A percentile compares a stretch with the other conserved stretches of the same genome.
phyloP scores from a whole-genome alignment of 202 grass and related monocot species.

The Digitaria exilis region DNA sequence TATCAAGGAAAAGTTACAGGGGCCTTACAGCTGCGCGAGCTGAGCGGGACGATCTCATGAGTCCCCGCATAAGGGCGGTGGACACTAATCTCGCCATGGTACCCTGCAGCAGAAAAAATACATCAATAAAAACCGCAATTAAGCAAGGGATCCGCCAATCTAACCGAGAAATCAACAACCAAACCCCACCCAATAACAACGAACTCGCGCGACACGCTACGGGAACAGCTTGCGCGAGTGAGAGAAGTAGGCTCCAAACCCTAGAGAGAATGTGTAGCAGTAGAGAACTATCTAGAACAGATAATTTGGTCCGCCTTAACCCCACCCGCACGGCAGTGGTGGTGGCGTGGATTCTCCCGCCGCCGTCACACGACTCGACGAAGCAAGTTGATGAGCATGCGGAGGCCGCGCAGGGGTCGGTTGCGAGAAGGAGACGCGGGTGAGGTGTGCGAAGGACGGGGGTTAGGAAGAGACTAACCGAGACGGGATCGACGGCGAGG shows the following conservation, averaged over 20 bases:
- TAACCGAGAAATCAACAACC: constrained; percentile 5
- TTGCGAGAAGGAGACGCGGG: background rate
- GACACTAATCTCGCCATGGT: constrained; percentile 53
- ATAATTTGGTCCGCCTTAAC: background rate
- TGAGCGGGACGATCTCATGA: constrained; percentile 40
- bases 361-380: background rate
- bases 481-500: background rate
- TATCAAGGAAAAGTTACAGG: background rate
- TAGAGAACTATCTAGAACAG: background rate
- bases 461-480: background rate
- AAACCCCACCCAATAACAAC: background rate
- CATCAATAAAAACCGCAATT: background rate
- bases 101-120: background rate
- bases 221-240: background rate
- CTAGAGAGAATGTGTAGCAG: background rate
- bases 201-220: background rate
- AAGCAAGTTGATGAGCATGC: background rate
- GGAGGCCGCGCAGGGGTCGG: background rate
- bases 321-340: background rate
- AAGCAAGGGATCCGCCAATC: background rate
- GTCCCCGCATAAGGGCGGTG: constrained; percentile 36
- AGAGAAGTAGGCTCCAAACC: background rate
- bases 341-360: background rate
- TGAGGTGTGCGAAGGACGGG: background rate
- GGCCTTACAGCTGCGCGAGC: constrained; percentile 31